A percentile compares a stretch with the other conserved stretches of the same genome.
Evolutionary conservation across 495 filamentous ascomycete genomes (phyloP).

Genomic region (Opeltia flavorubescens): DNA sequence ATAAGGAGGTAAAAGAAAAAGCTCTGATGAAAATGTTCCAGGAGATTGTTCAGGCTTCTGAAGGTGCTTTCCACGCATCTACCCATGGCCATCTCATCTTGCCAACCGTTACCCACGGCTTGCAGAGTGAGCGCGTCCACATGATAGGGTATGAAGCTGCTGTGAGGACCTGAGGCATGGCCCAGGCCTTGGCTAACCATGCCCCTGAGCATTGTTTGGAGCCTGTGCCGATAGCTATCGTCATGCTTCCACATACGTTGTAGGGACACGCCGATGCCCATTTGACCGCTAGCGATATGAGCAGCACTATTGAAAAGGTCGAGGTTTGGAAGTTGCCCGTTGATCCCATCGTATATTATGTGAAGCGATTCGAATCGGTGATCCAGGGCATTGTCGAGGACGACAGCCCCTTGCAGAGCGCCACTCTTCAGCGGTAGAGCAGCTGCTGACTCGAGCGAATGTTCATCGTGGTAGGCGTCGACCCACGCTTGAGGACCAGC

Average conservation of each 20-base stretch:
- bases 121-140: constrained; percentile 92
- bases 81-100: constrained; percentile 93
- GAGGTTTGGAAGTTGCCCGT: constrained; percentile 88
- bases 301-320: constrained; percentile 94
- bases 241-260: constrained; percentile 81
- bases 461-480: constrained; percentile 88
- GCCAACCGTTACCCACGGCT: constrained; percentile 79
- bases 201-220: constrained; percentile 81
- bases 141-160: constrained; percentile 93
- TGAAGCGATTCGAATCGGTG: constrained; percentile 74
- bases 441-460: constrained; percentile 48
- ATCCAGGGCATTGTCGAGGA: constrained; percentile 82
- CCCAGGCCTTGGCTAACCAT: constrained; percentile 88
- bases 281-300: constrained; percentile 74
- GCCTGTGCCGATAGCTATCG: constrained; percentile 66
- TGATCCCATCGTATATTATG: constrained; percentile 89
- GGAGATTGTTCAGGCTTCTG: constrained; percentile 83
- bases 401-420: constrained; percentile 80
- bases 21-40: constrained; percentile 95
- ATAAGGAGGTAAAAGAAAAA: constrained; percentile 99
- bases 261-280: constrained; percentile 69
- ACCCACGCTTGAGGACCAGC: constrained; percentile 94
- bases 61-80: constrained; percentile 79
- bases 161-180: constrained; percentile 81
- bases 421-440: constrained; percentile 85